Percentiles rank a stretch among this genome's conserved stretches.
These are phyloP conservation scores for Ceratocystis cubensis DNA, from an alignment of 2,329 filamentous ascomycete species.

Conservation along the genomic window DNA sequence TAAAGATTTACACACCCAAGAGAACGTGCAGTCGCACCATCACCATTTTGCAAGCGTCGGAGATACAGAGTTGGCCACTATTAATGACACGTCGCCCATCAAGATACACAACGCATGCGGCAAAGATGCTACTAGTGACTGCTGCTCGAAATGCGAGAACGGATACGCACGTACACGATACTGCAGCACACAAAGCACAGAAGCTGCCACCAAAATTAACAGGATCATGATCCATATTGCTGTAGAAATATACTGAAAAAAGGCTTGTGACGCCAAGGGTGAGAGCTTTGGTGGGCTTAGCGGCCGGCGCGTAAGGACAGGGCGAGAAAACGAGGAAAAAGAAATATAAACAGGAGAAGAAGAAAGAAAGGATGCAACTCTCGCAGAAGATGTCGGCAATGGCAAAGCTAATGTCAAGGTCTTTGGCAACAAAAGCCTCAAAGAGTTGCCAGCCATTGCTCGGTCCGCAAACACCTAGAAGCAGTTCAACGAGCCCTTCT, in stretches of 20 bases:
- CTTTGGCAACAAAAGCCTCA: neutral
- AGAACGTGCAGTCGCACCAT: conserved; percentile 17
- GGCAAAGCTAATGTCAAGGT: neutral
- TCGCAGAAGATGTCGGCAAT: conserved; percentile 11
- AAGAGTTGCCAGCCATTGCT: conserved; percentile 14
- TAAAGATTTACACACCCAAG: too few species aligned
- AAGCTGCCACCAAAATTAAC: neutral
- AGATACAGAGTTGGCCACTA: conserved; percentile 18
- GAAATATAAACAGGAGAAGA: neutral
- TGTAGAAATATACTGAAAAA: neutral
- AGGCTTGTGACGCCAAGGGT: neutral
- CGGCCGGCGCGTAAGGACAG: neutral
- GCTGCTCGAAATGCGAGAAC: conserved; percentile 18
- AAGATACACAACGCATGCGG: conserved; percentile 9
- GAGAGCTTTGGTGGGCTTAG: neutral
- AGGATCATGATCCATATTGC: neutral
- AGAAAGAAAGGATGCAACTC: neutral
- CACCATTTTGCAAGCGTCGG: conserved; percentile 19
- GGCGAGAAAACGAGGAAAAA: neutral
- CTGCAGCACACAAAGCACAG: conserved; percentile 12
- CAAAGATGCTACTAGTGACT: conserved; percentile 11
- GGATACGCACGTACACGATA: conserved; percentile 18
- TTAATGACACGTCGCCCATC: conserved; percentile 22
- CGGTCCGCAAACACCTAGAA: conserved; percentile 49
- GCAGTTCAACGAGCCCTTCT: conserved; percentile 91